A percentile compares a stretch with the other conserved stretches of the same genome.
phyloP scores from a whole-genome alignment of 2,329 filamentous ascomycete genomes.

The Coniella lustricola region DNA sequence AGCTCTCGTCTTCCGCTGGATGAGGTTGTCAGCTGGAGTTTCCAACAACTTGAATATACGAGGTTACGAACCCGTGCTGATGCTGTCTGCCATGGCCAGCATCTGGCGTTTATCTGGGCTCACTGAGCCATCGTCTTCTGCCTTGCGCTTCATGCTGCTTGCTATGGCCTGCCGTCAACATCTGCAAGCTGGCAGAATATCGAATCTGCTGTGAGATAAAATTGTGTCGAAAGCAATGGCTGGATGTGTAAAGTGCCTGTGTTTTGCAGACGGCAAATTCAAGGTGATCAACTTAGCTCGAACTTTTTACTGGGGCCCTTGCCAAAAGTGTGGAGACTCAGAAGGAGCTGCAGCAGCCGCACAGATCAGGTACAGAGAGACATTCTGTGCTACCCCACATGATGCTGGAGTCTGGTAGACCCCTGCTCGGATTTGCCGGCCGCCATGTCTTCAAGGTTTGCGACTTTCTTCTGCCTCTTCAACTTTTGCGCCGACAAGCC shows the following conservation, averaged over 20 bases:
- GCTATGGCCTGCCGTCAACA: neutral
- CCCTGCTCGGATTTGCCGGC: neutral
- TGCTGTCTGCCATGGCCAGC: neutral
- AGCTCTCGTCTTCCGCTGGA: conserved; percentile 7
- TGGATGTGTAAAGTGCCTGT: too few relatives aligned
- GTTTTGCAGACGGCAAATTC: too few relatives aligned
- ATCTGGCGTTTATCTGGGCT: conserved; percentile 1
- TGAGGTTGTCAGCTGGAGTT: conserved; percentile 2
- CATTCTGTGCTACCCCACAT: neutral
- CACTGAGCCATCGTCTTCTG: neutral
- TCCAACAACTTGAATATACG: too few relatives aligned
- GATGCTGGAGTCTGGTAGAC: neutral
- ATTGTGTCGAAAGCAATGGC: too few relatives aligned
- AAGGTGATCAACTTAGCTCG: neutral
- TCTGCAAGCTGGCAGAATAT: neutral
- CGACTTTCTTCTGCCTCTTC: neutral
- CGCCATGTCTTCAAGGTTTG: conserved; percentile 3
- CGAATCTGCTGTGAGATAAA: neutral
- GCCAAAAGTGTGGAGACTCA: neutral
- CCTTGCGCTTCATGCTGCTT: conserved; percentile 14
- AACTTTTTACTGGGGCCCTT: conserved; percentile 2
- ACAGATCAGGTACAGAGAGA: neutral
- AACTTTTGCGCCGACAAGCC: neutral
- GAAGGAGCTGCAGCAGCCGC: too few relatives aligned
- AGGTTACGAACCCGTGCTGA: conserved; percentile 9